Percentiles rank a stretch among this genome's conserved stretches.
Conservation (phyloP, 2,329 filamentous ascomycete genomes). For the Clonostachys rhizophaga region DNA sequence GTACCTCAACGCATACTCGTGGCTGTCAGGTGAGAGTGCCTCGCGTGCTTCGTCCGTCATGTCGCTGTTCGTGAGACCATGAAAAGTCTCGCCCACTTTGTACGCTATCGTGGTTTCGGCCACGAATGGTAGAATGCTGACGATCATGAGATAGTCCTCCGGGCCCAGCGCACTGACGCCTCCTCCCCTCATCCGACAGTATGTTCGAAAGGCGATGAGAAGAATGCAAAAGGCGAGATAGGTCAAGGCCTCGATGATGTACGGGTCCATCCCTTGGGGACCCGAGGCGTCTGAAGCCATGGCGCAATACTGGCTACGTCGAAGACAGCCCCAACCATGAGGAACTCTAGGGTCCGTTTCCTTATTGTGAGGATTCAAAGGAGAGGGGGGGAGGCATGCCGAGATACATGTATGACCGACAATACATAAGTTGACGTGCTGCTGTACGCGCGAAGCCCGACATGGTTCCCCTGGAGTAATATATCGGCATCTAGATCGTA, state of each 20-base stretch:
- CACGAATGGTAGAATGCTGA: constrained; percentile 34
- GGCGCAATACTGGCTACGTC: too few species aligned
- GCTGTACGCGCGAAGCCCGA: too few species aligned
- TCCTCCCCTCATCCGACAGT: neutral
- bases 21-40: constrained; percentile 28
- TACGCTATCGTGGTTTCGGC: constrained; percentile 43
- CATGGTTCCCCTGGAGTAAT: too few species aligned
- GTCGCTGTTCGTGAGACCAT: constrained; percentile 45
- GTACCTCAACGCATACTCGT: constrained; percentile 29
- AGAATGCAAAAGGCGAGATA: neutral
- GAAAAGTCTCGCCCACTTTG: constrained; percentile 33
- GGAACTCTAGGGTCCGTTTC: too few species aligned
- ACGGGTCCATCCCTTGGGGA: neutral
- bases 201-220: neutral
- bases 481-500: too few species aligned
- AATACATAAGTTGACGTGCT: too few species aligned
- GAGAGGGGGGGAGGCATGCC: too few species aligned
- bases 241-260: constrained; percentile 1
- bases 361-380: too few species aligned
- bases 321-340: too few species aligned
- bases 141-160: constrained; percentile 3
- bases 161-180: neutral
- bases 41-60: constrained; percentile 43
- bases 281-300: too few species aligned
- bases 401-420: too few species aligned